Conservation (phyloP, 805 yeast genomes). For the Metschnikowia continentalis region DNA sequence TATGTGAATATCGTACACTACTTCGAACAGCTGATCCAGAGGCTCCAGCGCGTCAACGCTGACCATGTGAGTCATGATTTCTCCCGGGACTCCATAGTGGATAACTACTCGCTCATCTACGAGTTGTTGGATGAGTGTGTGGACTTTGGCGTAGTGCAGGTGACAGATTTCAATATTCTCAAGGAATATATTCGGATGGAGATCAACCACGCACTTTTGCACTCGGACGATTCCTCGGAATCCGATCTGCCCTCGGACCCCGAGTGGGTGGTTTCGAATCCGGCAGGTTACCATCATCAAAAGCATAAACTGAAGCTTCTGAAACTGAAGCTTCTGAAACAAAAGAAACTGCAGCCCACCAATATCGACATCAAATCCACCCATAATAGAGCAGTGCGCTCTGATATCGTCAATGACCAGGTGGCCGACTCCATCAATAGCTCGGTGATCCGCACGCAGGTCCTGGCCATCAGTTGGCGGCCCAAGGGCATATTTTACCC, state of each 20-base stretch:
- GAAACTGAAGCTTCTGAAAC: slow-evolving; percentile 3
- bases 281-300: too few species aligned
- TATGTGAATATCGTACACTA: slow-evolving; percentile 28
- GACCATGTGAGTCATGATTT: background rate
- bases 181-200: slow-evolving; percentile 72
- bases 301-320: background rate
- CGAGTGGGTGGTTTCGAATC: background rate
- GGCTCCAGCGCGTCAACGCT: background rate
- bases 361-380: slow-evolving; percentile 29
- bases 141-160: slow-evolving; percentile 85
- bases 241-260: slow-evolving; percentile 11
- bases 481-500: slow-evolving; percentile 44
- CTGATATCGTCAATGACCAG: slow-evolving; percentile 26
- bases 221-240: slow-evolving; percentile 4
- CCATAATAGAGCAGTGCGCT: slow-evolving; percentile 33
- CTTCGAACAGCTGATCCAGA: slow-evolving; percentile 12
- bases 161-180: slow-evolving; percentile 73
- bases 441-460: slow-evolving; percentile 70
- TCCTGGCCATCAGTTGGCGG: slow-evolving; percentile 50
- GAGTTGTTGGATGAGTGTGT: slow-evolving; percentile 86
- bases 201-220: slow-evolving; percentile 18
- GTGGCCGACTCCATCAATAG: slow-evolving; percentile 46
- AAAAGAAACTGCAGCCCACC: background rate
- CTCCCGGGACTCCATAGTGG: slow-evolving; percentile 51
- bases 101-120: slow-evolving; percentile 69